A percentile compares a stretch with the other conserved stretches of the same genome.
Conservation (phyloP, 139 green algal genomes). For the Deuterostichococcus epilithicus region DNA sequence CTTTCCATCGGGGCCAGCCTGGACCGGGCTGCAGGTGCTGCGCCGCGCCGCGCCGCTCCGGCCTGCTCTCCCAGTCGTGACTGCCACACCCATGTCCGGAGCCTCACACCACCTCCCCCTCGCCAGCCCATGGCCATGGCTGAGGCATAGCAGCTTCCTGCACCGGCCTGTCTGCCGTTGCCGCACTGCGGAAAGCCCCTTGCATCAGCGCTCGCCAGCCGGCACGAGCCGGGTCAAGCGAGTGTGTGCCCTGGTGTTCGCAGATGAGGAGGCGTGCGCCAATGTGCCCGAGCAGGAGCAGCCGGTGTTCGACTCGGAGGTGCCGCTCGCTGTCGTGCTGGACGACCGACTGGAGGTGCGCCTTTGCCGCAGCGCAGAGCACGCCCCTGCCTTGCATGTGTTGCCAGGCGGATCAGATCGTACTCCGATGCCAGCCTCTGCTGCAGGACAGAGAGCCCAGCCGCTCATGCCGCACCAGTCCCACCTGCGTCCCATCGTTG, state of each 20-base stretch:
- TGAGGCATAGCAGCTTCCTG: not conserved
- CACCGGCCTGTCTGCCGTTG: conserved; percentile 9
- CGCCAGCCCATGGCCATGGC: too few species aligned
- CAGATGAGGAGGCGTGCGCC: not conserved
- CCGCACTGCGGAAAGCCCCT: too few species aligned
- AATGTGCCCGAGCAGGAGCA: not conserved
- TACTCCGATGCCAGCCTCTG: not conserved
- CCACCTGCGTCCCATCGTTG: not conserved
- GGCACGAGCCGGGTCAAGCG: not conserved
- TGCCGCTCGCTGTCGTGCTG: conserved; percentile 72
- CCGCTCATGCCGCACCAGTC: not conserved
- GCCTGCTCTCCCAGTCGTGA: too few species aligned
- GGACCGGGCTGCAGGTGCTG: not conserved
- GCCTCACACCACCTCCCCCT: too few species aligned
- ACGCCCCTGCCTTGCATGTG: not conserved
- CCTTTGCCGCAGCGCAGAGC: not conserved
- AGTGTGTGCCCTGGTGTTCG: not conserved
- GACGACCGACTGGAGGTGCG: conserved; percentile 79
- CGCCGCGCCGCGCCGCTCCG: too few species aligned
- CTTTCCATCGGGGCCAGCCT: not conserved
- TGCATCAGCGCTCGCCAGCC: not conserved
- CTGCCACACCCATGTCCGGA: too few species aligned
- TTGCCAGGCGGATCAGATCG: not conserved
- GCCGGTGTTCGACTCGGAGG: conserved; percentile 14
- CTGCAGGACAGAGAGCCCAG: not conserved